These are phyloP conservation scores for Parathielavia appendiculata DNA, from an alignment of 495 filamentous ascomycete genomes.

Conservation along the genomic window DNA sequence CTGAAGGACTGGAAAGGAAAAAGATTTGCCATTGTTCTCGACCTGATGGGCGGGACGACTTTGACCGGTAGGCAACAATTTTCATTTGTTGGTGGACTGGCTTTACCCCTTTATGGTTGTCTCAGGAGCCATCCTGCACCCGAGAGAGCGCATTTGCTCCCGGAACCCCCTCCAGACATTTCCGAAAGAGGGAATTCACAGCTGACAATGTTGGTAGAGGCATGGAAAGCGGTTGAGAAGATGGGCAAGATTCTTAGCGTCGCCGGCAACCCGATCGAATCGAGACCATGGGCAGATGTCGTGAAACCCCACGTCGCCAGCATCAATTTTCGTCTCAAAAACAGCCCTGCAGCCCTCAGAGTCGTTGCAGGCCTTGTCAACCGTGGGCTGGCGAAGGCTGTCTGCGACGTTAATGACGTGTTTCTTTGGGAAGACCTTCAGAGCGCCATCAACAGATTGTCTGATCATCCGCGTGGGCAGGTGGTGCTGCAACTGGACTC, in stretches of 20 bases:
- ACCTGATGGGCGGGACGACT: slow-evolving; percentile 45
- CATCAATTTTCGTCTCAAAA: slow-evolving; percentile 42
- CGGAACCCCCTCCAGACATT: no score
- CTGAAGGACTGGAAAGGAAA: slow-evolving; percentile 37
- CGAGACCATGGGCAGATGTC: slow-evolving; percentile 20
- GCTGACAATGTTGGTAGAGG: no score
- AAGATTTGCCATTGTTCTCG: slow-evolving; percentile 48
- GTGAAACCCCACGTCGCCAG: slow-evolving; percentile 30
- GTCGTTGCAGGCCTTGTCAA: slow-evolving; percentile 44
- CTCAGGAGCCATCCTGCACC: no score
- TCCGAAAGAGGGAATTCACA: no score
- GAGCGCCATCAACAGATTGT: slow-evolving; percentile 42
- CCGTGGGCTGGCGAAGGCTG: slow-evolving; percentile 31
- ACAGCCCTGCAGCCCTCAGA: slow-evolving; percentile 37
- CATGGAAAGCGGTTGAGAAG: slow-evolving; percentile 44
- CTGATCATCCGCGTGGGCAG: slow-evolving; percentile 39
- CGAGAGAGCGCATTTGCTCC: no score
- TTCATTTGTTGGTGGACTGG: no score
- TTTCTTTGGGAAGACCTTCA: slow-evolving; percentile 44
- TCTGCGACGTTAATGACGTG: slow-evolving; percentile 42
- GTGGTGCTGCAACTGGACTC: slow-evolving; percentile 30
- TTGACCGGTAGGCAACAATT: no score
- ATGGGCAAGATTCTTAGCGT: slow-evolving; percentile 47
- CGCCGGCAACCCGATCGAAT: slow-evolving; percentile 34
- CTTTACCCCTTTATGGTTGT: no score